Conservation (phyloP, 768 basidiomycete species). For the Boletus reticuloceps region DNA sequence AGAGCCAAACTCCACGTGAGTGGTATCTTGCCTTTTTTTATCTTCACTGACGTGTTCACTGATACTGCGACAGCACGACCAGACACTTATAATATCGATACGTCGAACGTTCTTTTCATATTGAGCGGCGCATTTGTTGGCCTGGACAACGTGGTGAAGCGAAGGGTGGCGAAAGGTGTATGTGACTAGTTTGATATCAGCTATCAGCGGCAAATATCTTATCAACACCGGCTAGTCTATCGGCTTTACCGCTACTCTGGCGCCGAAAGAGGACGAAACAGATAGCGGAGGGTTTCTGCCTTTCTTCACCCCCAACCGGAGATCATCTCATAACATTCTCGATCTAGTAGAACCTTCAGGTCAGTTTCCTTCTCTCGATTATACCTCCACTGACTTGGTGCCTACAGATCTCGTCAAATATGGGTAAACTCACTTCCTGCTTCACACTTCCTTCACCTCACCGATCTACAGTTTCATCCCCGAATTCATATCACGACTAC, state of each 20-base stretch:
- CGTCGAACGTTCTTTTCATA: conserved; percentile 92
- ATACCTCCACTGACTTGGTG: not conserved
- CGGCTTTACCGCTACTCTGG: conserved; percentile 68
- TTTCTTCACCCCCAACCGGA: conserved; percentile 77
- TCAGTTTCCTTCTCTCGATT: conserved; percentile 23
- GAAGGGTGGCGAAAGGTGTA: conserved; percentile 82
- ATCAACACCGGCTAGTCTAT: conserved; percentile 62
- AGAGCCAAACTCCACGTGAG: conserved; percentile 32
- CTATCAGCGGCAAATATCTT: not conserved
- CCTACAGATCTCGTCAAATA: conserved; percentile 76
- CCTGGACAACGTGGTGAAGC: conserved; percentile 76
- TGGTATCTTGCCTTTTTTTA: not conserved
- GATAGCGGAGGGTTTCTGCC: conserved; percentile 42
- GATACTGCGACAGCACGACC: conserved; percentile 45
- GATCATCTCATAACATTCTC: conserved; percentile 50
- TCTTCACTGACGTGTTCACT: not conserved
- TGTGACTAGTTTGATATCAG: conserved; percentile 27
- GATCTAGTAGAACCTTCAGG: conserved; percentile 74
- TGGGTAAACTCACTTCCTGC: conserved; percentile 45
- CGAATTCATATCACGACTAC: conserved; percentile 92
- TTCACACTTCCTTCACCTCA: conserved; percentile 2
- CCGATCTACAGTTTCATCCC: conserved; percentile 70
- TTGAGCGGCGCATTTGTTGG: conserved; percentile 95
- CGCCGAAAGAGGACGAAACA: conserved; percentile 39
- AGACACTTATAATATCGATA: conserved; percentile 77